Conservation (phyloP, 2,329 filamentous ascomycete genomes). For the Diplodia mutila region DNA sequence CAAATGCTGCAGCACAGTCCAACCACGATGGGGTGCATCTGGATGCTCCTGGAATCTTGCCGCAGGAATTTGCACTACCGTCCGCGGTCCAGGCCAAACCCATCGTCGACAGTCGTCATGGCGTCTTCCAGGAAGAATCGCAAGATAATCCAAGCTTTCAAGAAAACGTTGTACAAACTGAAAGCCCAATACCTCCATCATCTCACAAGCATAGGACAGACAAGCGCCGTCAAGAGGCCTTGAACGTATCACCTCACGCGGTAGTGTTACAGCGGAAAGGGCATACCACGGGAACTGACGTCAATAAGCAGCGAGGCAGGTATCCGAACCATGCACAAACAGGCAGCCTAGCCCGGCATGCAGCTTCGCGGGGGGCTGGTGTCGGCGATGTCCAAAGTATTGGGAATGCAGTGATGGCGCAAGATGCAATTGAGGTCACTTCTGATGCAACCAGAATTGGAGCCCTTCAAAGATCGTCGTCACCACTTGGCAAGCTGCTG, state of each 20-base stretch:
- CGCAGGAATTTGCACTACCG: neutral
- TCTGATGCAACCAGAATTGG: slow-evolving; percentile 2
- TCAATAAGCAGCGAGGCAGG: slow-evolving; percentile 1
- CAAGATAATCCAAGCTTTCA: neutral
- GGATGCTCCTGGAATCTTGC: neutral
- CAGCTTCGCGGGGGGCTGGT: neutral
- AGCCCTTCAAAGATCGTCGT: slow-evolving; percentile 29
- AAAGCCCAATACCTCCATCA: slow-evolving; percentile 2
- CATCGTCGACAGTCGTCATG: neutral
- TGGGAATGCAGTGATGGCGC: neutral
- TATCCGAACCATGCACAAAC: neutral
- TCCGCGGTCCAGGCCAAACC: neutral
- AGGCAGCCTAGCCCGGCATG: neutral
- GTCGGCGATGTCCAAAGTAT: neutral
- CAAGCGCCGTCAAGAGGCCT: neutral
- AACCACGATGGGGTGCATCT: neutral
- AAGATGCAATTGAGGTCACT: slow-evolving; percentile 16
- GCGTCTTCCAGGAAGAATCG: neutral
- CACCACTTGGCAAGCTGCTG: slow-evolving; percentile 34
- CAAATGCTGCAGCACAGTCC: neutral
- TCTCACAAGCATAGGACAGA: slow-evolving; percentile 6
- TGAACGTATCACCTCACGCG: neutral
- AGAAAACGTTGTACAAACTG: neutral
- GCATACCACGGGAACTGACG: neutral
- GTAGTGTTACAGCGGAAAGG: neutral